Conservation (phyloP, 2,329 filamentous ascomycete genomes). For the Ophiocordyceps camponoti-leonardi region DNA sequence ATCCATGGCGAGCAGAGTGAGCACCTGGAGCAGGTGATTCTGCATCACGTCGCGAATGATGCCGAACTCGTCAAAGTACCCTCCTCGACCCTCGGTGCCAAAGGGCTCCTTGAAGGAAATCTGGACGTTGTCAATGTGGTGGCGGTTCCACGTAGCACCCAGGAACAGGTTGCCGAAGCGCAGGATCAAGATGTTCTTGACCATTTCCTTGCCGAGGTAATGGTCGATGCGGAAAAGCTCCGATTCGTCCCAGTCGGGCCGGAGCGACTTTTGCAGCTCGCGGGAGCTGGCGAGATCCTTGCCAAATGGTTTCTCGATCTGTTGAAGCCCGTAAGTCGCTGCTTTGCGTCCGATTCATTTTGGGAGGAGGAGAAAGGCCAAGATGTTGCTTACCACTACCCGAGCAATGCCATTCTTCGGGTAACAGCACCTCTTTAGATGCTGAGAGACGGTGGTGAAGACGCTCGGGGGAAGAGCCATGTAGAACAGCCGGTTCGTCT, state of each 20-base stretch:
- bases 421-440: slow-evolving; percentile 95
- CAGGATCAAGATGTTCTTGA: slow-evolving; percentile 97
- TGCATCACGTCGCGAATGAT: slow-evolving; percentile 99
- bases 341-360: slow-evolving; percentile 3
- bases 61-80: slow-evolving; percentile 98
- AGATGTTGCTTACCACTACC: slow-evolving; percentile 59
- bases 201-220: slow-evolving; percentile 99
- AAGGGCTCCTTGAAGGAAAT: slow-evolving; percentile 99
- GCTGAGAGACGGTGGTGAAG: slow-evolving; percentile 94
- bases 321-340: slow-evolving; percentile 9
- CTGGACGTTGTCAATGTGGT: slow-evolving; percentile 98
- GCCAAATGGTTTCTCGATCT: slow-evolving; percentile 98
- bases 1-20: slow-evolving; percentile 96
- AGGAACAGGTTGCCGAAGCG: slow-evolving; percentile 98
- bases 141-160: slow-evolving; percentile 94
- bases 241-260: slow-evolving; percentile 96
- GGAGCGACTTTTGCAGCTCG: slow-evolving; percentile 83
- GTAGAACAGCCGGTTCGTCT: slow-evolving; percentile 92
- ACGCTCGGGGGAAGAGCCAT: slow-evolving; percentile 97
- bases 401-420: slow-evolving; percentile 78
- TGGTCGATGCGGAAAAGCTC: slow-evolving; percentile 99
- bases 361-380: not conserved
- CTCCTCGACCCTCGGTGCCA: slow-evolving; percentile 90
- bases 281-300: slow-evolving; percentile 91
- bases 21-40: slow-evolving; percentile 92